phyloP scores from a whole-genome alignment of 768 basidiomycete species.

The Naganishia vaughanmartiniae region DNA sequence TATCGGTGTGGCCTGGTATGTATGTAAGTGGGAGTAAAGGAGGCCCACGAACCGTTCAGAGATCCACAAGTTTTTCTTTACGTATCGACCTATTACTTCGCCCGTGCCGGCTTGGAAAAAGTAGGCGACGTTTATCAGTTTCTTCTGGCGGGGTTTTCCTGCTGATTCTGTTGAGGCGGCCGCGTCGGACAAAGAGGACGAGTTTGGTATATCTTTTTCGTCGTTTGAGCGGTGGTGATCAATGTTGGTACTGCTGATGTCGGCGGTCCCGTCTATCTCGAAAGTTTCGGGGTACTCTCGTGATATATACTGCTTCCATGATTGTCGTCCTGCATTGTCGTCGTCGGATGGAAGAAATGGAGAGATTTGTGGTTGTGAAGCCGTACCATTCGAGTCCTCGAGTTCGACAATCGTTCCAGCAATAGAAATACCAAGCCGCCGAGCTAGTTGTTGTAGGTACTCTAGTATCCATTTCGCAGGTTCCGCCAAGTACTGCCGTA shows the following conservation, averaged over 20 bases:
- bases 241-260: neutral
- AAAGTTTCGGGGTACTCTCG: conserved; percentile 1
- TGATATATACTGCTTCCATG: conserved; percentile 9
- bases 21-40: neutral
- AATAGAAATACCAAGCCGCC: conserved; percentile 35
- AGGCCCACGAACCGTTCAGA: conserved; percentile 42
- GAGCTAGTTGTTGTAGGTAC: conserved; percentile 34
- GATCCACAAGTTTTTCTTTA: conserved; percentile 48
- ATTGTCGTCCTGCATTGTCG: neutral
- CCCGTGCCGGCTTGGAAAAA: conserved; percentile 40
- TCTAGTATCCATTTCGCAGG: conserved; percentile 35
- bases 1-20: neutral
- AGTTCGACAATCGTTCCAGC: conserved; percentile 41
- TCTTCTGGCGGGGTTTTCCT: too few species aligned
- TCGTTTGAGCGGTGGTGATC: conserved; percentile 16
- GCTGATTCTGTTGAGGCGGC: too few species aligned
- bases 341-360: neutral
- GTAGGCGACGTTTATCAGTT: conserved; percentile 43
- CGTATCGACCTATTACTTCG: conserved; percentile 38
- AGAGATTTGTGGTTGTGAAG: conserved; percentile 28
- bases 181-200: too few species aligned
- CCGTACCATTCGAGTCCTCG: conserved; percentile 22
- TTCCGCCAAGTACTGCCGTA: conserved; percentile 41
- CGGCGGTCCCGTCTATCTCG: neutral
- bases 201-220: conserved; percentile 28